Evolutionary conservation across 2,329 filamentous ascomycete genomes (phyloP).

Genomic region (Rhynchosporium secalis): DNA sequence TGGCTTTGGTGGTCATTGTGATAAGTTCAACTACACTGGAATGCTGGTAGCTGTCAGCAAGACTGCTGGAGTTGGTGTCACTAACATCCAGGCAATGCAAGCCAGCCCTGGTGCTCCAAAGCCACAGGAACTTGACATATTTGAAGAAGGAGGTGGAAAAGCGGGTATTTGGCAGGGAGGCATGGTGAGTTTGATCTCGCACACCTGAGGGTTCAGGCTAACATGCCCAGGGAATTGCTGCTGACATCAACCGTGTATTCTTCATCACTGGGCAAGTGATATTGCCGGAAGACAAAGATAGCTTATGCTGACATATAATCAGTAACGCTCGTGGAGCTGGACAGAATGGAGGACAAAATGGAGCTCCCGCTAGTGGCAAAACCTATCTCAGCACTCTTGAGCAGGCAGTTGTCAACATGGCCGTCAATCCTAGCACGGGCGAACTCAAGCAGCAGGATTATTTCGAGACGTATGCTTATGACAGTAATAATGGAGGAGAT

Average conservation of each 20-base stretch:
- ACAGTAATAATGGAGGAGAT: constrained; percentile 17
- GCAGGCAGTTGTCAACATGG: constrained; percentile 18
- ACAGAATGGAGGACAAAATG: constrained; percentile 17
- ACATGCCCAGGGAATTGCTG: constrained; percentile 13
- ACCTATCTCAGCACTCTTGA: constrained; percentile 18
- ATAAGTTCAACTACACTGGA: constrained; percentile 21
- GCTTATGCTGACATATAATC: background rate
- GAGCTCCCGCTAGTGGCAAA: constrained; percentile 17
- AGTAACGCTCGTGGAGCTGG: constrained; percentile 19
- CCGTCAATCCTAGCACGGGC: constrained; percentile 18
- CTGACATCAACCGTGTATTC: constrained; percentile 19
- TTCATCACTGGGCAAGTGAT: constrained; percentile 21
- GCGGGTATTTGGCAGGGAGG: constrained; percentile 24
- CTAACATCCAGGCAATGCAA: constrained; percentile 17
- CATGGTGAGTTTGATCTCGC: constrained; percentile 9
- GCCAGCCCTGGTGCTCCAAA: constrained; percentile 17
- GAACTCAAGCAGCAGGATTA: constrained; percentile 18
- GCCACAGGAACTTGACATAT: constrained; percentile 15
- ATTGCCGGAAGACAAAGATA: background rate
- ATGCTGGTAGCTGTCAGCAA: constrained; percentile 23
- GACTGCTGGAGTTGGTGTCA: constrained; percentile 12
- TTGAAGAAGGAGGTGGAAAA: constrained; percentile 16
- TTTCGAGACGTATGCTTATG: constrained; percentile 18
- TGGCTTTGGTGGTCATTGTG: constrained; percentile 24
- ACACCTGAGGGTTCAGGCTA: background rate